Evolutionary conservation across 2,329 filamentous ascomycete genomes (phyloP), one percentile per base, ranked within the genome.

Genomic region (Fusarium liriodendri): DNA sequence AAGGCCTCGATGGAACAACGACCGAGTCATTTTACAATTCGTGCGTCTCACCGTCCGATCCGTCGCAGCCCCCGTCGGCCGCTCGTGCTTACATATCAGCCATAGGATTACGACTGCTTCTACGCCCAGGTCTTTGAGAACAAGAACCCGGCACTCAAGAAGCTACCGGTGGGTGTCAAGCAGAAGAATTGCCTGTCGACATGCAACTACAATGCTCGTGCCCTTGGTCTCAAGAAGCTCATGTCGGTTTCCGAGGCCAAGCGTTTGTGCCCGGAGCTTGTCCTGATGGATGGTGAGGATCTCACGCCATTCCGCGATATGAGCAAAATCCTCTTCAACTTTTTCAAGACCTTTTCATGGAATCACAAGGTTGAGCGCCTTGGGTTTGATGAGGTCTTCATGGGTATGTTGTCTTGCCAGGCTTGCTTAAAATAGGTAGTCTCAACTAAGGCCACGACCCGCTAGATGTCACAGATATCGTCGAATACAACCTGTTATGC

Each of bases 111-210:
- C 81, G 94, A 96, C 85, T 97, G 94, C 85, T 98, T 98, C 86
- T 98, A 98, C 82, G 95, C 95, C 25, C 94, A 95, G 59, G 95
- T 97, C 10, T 92, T 97, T 76, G 95, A 98, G 83, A 92, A 92
- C 73, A 92, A 93, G 80, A 91, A 93, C 74, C 94, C 95, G 1
- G 85, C 88, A 3, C 86, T 98, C 66, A 94, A 91, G 79, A 87
- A 88, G 1, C 84, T 93, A 20, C 94, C 95, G 8, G 85, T 98
- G 37, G 95, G 95, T 38, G 91, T 98, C 67, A 94, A 95, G 82
- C 95, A 98, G 83, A 98, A 98, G 83, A 94, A 95, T 80, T 98
- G 98, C 64, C 88, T 97, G 45, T 94, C 95, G 25, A 97, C 95
- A 6, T 97, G 94, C 88, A 98, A 98, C 84, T 98, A 98, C 82